A percentile compares a stretch with the other conserved stretches of the same genome.
Evolutionary conservation across 805 yeast species (phyloP).

Genomic region (Limtongia smithiae): DNA sequence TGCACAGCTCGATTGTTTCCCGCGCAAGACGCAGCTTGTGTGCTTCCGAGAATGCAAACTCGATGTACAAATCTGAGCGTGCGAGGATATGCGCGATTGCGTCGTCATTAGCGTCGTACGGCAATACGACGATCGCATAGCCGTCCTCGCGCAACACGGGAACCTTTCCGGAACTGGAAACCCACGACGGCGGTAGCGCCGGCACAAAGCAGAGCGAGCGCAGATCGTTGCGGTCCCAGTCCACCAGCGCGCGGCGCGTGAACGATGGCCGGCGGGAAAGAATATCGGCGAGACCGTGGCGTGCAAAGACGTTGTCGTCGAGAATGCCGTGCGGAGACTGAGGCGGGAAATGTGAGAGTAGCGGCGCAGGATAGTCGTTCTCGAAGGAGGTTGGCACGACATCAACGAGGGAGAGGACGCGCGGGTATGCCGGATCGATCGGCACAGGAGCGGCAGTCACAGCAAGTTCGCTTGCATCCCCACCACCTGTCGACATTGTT

Average conservation of each 20-base stretch:
- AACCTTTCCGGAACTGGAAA: constrained; percentile 33
- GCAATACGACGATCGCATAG: constrained; percentile 51
- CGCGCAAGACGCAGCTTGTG: constrained; percentile 59
- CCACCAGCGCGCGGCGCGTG: constrained; percentile 58
- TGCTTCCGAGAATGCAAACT: constrained; percentile 52
- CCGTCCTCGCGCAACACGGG: constrained; percentile 34
- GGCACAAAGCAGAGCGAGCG: constrained; percentile 60
- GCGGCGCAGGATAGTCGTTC: constrained; percentile 18
- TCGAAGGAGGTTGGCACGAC: constrained; percentile 19
- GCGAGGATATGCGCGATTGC: constrained; percentile 50
- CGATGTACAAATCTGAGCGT: constrained; percentile 60
- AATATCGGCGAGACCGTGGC: constrained; percentile 15
- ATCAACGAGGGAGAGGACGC: constrained; percentile 8
- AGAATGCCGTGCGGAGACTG: neutral
- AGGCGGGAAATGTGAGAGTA: constrained; percentile 19
- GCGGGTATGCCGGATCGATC: neutral
- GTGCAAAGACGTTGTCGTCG: constrained; percentile 6
- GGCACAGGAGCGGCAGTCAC: no score
- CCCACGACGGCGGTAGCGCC: constrained; percentile 54
- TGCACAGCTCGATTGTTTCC: constrained; percentile 48
- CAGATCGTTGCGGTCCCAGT: constrained; percentile 70
- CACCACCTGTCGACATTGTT: no score
- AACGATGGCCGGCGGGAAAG: constrained; percentile 51
- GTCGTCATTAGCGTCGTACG: constrained; percentile 49
- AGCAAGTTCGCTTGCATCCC: no score